Conservation (phyloP, 2,329 filamentous ascomycete species). For the Dothideomycetidae sp. region DNA sequence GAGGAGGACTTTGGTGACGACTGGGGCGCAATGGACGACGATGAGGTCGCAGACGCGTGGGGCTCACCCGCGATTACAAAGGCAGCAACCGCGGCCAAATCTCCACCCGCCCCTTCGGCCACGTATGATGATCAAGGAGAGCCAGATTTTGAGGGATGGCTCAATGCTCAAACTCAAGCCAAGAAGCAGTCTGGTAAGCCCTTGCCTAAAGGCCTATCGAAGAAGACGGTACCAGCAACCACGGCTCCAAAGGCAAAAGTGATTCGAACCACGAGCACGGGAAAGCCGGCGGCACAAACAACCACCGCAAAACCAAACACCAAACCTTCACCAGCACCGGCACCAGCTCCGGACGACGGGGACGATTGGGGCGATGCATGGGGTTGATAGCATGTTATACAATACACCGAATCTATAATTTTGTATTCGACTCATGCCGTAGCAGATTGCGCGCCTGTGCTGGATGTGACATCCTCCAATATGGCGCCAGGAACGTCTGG, state of each 20-base stretch:
- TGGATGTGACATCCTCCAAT: not conserved
- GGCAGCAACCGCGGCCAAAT: constrained; percentile 18
- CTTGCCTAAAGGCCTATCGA: constrained; percentile 70
- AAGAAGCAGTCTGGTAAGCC: constrained; percentile 52
- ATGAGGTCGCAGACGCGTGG: constrained; percentile 37
- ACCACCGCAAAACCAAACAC: constrained; percentile 18
- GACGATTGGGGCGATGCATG: constrained; percentile 29
- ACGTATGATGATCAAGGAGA: constrained; percentile 73
- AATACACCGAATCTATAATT: not conserved
- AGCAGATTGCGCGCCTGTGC: not conserved
- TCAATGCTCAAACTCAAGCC: constrained; percentile 68
- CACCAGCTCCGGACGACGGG: constrained; percentile 23
- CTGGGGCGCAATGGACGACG: constrained; percentile 54
- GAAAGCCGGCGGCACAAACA: constrained; percentile 15
- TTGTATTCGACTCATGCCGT: constrained; percentile 2
- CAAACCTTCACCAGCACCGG: constrained; percentile 16
- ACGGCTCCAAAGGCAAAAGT: constrained; percentile 20
- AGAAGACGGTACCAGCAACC: constrained; percentile 32
- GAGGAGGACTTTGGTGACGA: constrained; percentile 51
- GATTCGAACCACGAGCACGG: constrained; percentile 19
- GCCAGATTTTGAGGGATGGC: constrained; percentile 90
- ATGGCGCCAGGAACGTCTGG: constrained; percentile 31
- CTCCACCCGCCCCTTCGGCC: constrained; percentile 16
- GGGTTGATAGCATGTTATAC: constrained; percentile 15
- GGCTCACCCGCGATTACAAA: constrained; percentile 33